A percentile compares a stretch with the other conserved stretches of the same genome.
Conservation (phyloP, 495 filamentous ascomycete species). For the Penicillium angulare region DNA sequence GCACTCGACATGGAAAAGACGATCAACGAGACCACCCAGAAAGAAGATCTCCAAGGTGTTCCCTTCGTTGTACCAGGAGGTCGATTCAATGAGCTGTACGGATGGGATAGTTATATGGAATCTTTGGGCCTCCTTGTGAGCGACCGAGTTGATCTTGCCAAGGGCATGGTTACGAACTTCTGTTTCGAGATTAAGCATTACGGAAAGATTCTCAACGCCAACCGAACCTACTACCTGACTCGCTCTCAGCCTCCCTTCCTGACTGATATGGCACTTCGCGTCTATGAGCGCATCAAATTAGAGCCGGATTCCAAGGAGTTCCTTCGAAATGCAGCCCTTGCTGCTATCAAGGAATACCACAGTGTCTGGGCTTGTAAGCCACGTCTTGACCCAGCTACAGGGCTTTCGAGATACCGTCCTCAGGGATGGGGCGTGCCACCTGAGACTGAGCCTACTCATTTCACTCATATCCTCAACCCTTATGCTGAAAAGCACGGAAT, state of each 20-base stretch:
- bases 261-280: conserved; percentile 91
- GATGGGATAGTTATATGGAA: conserved; percentile 98
- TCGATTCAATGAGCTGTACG: conserved; percentile 95
- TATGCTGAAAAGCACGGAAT: conserved; percentile 84
- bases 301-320: conserved; percentile 76
- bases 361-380: conserved; percentile 84
- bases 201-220: conserved; percentile 96
- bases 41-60: conserved; percentile 68
- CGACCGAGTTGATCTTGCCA: conserved; percentile 78
- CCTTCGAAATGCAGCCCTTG: conserved; percentile 71
- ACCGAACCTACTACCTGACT: conserved; percentile 88
- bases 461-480: conserved; percentile 79
- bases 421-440: conserved; percentile 88
- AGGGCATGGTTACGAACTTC: conserved; percentile 92
- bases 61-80: conserved; percentile 96
- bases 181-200: conserved; percentile 98
- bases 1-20: conserved; percentile 85
- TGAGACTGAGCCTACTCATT: conserved; percentile 88
- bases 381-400: conserved; percentile 72
- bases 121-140: conserved; percentile 81
- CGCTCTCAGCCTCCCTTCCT: conserved; percentile 95
- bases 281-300: conserved; percentile 83
- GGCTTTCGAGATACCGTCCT: conserved; percentile 87
- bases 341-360: conserved; percentile 96
- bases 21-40: conserved; percentile 59